A percentile compares a stretch with the other conserved stretches of the same genome.
phyloP scores from a whole-genome alignment of 192 early-diverging fungal genomes.

The Ambispora gerdemannii region DNA sequence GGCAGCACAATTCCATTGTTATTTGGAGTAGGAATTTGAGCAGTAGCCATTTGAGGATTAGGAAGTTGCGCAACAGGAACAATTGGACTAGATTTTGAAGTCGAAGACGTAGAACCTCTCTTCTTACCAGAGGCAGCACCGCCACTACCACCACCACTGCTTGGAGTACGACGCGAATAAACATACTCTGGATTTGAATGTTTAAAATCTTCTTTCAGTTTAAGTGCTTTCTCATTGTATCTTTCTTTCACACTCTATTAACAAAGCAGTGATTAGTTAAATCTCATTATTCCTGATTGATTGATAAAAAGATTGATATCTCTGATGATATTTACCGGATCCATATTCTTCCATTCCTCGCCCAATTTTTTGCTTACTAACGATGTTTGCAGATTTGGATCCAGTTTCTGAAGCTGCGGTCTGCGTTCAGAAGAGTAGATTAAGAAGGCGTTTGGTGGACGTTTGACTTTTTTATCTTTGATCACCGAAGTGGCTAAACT shows the following conservation, averaged over 20 bases:
- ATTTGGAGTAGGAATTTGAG: no score
- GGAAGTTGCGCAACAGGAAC: background rate
- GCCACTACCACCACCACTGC: no score
- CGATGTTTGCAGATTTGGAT: constrained; percentile 58
- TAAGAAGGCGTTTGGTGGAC: constrained; percentile 68
- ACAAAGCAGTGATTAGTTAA: no score
- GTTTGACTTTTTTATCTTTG: constrained; percentile 45
- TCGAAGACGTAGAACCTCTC: constrained; percentile 15
- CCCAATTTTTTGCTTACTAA: constrained; percentile 64
- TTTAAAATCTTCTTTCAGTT: constrained; percentile 62
- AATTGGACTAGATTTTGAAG: background rate
- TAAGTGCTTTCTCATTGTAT: constrained; percentile 54
- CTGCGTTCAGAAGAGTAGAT: constrained; percentile 65
- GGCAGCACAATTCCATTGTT: no score
- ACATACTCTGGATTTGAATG: constrained; percentile 51
- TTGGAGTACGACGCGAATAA: constrained; percentile 57
- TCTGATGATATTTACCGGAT: constrained; percentile 30
- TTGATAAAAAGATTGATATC: no score
- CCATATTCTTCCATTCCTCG: constrained; percentile 62
- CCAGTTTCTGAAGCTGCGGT: constrained; percentile 56
- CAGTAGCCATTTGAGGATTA: no score
- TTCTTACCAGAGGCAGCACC: constrained; percentile 33
- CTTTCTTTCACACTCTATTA: constrained; percentile 52
- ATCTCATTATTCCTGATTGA: no score
- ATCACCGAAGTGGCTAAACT: background rate